Evolutionary conservation across 116 monocot genomes (phyloP).

Genomic region (Cymodocea nodosa): DNA sequence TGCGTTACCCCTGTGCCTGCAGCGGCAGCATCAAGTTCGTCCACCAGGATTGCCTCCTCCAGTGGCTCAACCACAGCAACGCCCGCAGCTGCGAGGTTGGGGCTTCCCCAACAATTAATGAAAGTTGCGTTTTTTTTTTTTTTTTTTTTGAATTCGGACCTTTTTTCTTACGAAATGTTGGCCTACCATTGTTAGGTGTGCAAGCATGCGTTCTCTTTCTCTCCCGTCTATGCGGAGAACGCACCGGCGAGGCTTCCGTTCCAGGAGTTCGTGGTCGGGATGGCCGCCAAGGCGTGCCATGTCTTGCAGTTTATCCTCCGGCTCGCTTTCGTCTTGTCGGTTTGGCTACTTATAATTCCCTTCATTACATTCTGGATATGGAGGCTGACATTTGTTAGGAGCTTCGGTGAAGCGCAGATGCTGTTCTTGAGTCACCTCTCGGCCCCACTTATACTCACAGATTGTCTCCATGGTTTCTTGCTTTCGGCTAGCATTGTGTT

Average conservation of each 20-base stretch:
- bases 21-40: slow-evolving; percentile 99
- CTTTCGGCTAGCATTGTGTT: slow-evolving; percentile 95
- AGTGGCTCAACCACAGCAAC: slow-evolving; percentile 98
- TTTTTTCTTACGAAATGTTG: not conserved
- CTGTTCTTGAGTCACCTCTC: slow-evolving; percentile 78
- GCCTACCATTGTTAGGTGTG: slow-evolving; percentile 46
- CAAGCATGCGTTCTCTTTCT: slow-evolving; percentile 93
- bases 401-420: slow-evolving; percentile 81
- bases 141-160: not conserved
- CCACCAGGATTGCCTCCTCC: slow-evolving; percentile 96
- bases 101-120: not conserved
- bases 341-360: slow-evolving; percentile 96
- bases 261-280: slow-evolving; percentile 81
- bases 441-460: slow-evolving; percentile 71
- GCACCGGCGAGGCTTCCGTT: slow-evolving; percentile 92
- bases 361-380: slow-evolving; percentile 99
- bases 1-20: slow-evolving; percentile 94
- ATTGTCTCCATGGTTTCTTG: slow-evolving; percentile 91
- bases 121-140: not conserved
- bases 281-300: slow-evolving; percentile 80
- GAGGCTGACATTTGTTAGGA: slow-evolving; percentile 85
- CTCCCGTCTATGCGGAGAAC: slow-evolving; percentile 85
- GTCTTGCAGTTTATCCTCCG: slow-evolving; percentile 87
- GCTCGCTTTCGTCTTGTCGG: slow-evolving; percentile 89
- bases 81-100: slow-evolving; percentile 93